phyloP scores from a whole-genome alignment of 1,284 basidiomycete species.

The Puccinia horiana region DNA sequence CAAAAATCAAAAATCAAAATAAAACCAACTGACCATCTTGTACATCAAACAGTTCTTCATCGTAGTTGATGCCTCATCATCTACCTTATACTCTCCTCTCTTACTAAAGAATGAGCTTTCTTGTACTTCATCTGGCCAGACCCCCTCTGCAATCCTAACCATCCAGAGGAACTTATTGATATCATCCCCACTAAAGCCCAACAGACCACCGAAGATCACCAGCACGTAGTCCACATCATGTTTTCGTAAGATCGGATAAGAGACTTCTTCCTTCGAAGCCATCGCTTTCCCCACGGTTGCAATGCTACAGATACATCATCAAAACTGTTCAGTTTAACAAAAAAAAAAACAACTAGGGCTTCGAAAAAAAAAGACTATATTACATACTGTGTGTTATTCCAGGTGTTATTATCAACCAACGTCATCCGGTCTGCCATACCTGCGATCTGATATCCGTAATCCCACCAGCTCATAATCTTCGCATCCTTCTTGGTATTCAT shows the following conservation, averaged over 20 bases:
- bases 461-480: slow-evolving; percentile 99
- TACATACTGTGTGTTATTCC: slow-evolving; percentile 90
- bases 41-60: slow-evolving; percentile 98
- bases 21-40: slow-evolving; percentile 78
- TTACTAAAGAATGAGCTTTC: slow-evolving; percentile 92
- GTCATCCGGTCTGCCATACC: slow-evolving; percentile 98
- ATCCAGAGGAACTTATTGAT: slow-evolving; percentile 99
- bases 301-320: slow-evolving; percentile 67
- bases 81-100: slow-evolving; percentile 90
- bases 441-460: slow-evolving; percentile 98
- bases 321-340: neutral
- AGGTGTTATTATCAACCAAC: slow-evolving; percentile 98
- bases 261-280: slow-evolving; percentile 88
- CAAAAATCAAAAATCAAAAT: neutral
- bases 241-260: slow-evolving; percentile 92
- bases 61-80: slow-evolving; percentile 78
- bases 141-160: slow-evolving; percentile 95
- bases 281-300: slow-evolving; percentile 97
- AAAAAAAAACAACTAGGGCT: neutral
- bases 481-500: slow-evolving; percentile 90
- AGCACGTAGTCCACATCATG: slow-evolving; percentile 99
- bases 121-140: slow-evolving; percentile 97
- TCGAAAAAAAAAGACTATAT: neutral
- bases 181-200: slow-evolving; percentile 97
- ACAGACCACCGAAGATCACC: slow-evolving; percentile 92